Evolutionary conservation across 805 yeast genomes (phyloP), one percentile per base, ranked within the genome.

Genomic region (Metschnikowia kofuensis): DNA sequence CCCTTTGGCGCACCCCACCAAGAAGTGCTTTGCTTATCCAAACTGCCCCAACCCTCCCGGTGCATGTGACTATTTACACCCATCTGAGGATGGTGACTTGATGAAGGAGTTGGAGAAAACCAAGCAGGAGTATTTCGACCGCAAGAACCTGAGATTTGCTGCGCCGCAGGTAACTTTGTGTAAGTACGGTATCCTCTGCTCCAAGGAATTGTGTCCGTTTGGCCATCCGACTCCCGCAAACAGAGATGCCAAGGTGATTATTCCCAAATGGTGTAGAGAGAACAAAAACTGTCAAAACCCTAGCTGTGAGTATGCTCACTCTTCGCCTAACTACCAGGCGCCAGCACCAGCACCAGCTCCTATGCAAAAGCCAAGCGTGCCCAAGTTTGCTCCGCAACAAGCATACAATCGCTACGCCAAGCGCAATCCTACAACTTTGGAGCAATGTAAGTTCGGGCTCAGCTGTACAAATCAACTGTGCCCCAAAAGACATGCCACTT

Each of bases 141-240:
- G 76, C 55, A 74, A 67, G 56, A 61, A 59, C 38, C 65, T 60
- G 41, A 49, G 37, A 34, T 41, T 43, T 15, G 38, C 32, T 21
- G 46, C 48, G 42, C 70, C 70, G 47, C 61, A 72, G 21, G 74
- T 70, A 54, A 64, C 74, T 35, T 61, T 85, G 35, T 90, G 97
- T 72, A 87, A 86, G 63, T 90, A 80, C 66, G 94, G 92, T 42
- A 73, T 77, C 26, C 66, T 80, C 36, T 90, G 97, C 68, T 74
- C 87, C 26, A 87, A 87, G 60, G 89, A 83, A 52, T 69, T 80
- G 53, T 90, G 97, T 72, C 89, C 90, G 29, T 89, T 84, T 70
- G 96, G 90, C 27, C 97, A 90, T 63, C 96, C 97, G 40, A 88
- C 96, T 0, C 94, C 95, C 1, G 86, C 89, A 14, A 88, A 86